phyloP scores from a whole-genome alignment of 139 green algal genomes.

The Dunaliella primolecta region DNA sequence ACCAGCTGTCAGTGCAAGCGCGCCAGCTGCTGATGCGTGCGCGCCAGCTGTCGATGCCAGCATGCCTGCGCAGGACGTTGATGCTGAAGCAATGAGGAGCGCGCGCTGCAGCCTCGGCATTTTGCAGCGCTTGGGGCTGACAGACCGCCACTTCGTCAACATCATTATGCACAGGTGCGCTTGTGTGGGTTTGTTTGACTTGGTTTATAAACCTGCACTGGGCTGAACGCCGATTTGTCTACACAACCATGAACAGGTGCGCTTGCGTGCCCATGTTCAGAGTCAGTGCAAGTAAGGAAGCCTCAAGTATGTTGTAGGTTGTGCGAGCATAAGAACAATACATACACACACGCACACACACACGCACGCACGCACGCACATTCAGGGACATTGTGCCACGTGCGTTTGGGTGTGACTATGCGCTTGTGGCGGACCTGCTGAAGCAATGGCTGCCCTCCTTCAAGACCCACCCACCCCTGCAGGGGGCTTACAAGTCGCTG shows the following conservation, averaged over 20 bases:
- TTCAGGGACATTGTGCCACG: slow-evolving; percentile 90
- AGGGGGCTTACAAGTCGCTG: slow-evolving; percentile 56
- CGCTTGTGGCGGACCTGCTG: slow-evolving; percentile 61
- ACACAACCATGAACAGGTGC: too few relatives aligned
- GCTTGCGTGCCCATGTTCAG: too few relatives aligned
- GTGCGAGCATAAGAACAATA: too few relatives aligned
- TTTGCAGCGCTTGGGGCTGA: slow-evolving; percentile 33
- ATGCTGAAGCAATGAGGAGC: not conserved
- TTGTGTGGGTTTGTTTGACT: not conserved
- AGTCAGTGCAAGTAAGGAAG: too few relatives aligned
- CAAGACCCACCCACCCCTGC: slow-evolving; percentile 73
- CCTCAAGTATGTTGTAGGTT: too few relatives aligned
- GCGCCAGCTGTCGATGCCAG: not conserved
- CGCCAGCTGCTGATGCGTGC: not conserved
- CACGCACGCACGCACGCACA: not conserved
- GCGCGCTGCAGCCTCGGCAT: slow-evolving; percentile 16
- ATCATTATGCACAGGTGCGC: slow-evolving; percentile 80
- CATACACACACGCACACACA: not conserved
- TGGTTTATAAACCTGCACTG: too few relatives aligned
- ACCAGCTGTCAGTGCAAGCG: not conserved
- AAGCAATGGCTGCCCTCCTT: slow-evolving; percentile 59
- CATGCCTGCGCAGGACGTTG: not conserved
- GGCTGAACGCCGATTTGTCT: too few relatives aligned
- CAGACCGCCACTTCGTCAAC: slow-evolving; percentile 64
- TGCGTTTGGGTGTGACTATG: slow-evolving; percentile 98